Base-by-base conservation (phyloP, 768 basidiomycete species). In the Austroboletus festivus region DNA sequence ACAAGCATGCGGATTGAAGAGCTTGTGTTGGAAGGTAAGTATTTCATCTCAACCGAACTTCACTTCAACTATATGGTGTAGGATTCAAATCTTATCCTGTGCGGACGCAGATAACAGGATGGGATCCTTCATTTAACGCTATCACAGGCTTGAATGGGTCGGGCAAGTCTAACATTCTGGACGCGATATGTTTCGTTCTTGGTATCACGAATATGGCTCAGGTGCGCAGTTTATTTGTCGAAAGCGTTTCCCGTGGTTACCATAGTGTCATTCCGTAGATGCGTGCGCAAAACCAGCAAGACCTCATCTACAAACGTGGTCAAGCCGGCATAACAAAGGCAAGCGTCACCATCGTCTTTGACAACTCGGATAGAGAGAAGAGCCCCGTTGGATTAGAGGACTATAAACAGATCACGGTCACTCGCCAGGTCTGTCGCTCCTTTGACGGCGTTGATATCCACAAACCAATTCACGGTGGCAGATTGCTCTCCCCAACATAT, bases 1-100 rank as follows among this genome's bases (percentile, higher is more conserved):
- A n/a, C 37, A 56, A 73, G 59, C 49, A 95, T 95, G 93, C 76
- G 93, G 56, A 93, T 96, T 56, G 91, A 95, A 64, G 95, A 98
- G 62, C 83, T 98, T 22, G 86, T 98, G 48, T 79, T 98, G 45
- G 95, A 98, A 68, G 93, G 91, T 81, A 58, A 28, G 67, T 48
- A 23, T 37, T 15, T 24, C 33, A 4, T 18, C 15, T 1, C 5
- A 12, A 12, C 8, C 1, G 1, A 35, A 15, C 20, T 41, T n/a
- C 18, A 42, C n/a, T 23, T 50, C 57, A 18, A 56, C 31, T 3
- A 16, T 20, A 21, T 13, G 3, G 26, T 38, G 10, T 55, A 91
- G 93, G 95, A 40, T 99, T 98, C 78, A 98, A 99, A 67, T 95
- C 93, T 2, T 97, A 98, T 65, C 94, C 95, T 10, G 93, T 94